Base-by-base conservation (phyloP, 164 flowering plant genomes). In the Nelumbo lutea region DNA sequence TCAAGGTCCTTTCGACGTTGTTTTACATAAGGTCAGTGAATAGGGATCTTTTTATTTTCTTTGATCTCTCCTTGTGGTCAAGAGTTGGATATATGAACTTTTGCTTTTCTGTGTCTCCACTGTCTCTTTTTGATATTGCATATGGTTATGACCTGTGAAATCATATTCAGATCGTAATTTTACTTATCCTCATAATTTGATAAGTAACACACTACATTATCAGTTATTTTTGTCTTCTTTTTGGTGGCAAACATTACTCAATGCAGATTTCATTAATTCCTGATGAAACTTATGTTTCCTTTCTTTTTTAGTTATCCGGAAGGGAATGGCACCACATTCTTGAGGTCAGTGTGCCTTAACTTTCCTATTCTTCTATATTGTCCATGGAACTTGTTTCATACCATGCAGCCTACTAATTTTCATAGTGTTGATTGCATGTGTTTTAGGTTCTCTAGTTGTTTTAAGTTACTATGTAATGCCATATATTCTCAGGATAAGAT, bases 1-100 rank as follows among this genome's bases (percentile, higher is more conserved):
- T 53, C 92, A 88, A 78, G 92, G 92, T 59, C 92, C 92, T 11
- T 88, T 88, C 73, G 84, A 88, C 70, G 76, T 88, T 67, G 80
- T 88, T 14, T 64, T 88, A 72, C 92, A 88, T 55, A 88, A 88
- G 92, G 92, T 88, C 68, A 48, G 82, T 55, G 27, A 27, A 27
- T 27, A 27, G 27, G 14, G 42, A 9, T 43, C 8, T 64, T 64
- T 43, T 15, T 4, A 4, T 2, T 3, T 61, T 61, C n/a, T 44
- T 42, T 61, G 47, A 4, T 42, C 9, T 64, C 40, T 41, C 48
- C 11, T 42, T 62, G 4, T 62, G 44, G 2, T 39, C 43, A 7
- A 4, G 13, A 5, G 10, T 42, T 41, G n/a, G 45, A 41, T n/a
- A 41, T 10, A 41, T 3, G 3, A 4, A 60, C 62, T 60, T 10